Evolutionary conservation across 2,329 filamentous ascomycete genomes (phyloP), one percentile per base, ranked within the genome.

Genomic region (Pseudopithomyces chartarum): DNA sequence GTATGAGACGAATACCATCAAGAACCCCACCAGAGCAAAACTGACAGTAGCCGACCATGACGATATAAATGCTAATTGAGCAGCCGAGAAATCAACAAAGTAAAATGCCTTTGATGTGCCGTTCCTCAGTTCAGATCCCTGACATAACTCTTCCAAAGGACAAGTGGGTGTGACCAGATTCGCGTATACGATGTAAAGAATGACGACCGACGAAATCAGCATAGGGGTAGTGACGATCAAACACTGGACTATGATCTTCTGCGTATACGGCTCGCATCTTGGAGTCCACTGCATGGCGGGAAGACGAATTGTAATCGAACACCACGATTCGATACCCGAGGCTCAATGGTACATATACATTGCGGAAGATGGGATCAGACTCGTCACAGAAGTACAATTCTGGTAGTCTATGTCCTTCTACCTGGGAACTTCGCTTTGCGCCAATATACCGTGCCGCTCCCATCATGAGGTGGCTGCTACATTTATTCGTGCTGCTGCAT

Each of bases 11-110:
- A 63, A 56, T 12, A 43, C 34, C 61, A 63, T 63, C 15, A 63
- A 20, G 23, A 54, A 44, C 10, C 50, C 54, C 13, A 61, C 45
- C 1, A 63, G 52, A 5, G 61, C 49, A 38, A 63, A 61, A 33
- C 61, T 63, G 6, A 61, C 51, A 6, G 61, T 59, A 8, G 58
- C 47, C 13, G 56, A 59, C 36, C 44, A 43, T 12, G 58, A 59
- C 2, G 61, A 60, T 20, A 61, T 52, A n/a, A 63, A 61, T 6
- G 57, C 61, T 10, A 63, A 50, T 10, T 55, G 57, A 38, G 51
- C 55, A 15, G 55, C 59, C 6, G 54, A 33, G 48, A 56, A 63
- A 26, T 60, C 53, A 10, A 63, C 40, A 48, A 56, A 58, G 46
- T 59, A 63, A 44, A 53, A 26, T 1, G 36, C 19, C 13, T 23